Conservation (phyloP, 345 rosid genomes). For the Combretum micranthum region DNA sequence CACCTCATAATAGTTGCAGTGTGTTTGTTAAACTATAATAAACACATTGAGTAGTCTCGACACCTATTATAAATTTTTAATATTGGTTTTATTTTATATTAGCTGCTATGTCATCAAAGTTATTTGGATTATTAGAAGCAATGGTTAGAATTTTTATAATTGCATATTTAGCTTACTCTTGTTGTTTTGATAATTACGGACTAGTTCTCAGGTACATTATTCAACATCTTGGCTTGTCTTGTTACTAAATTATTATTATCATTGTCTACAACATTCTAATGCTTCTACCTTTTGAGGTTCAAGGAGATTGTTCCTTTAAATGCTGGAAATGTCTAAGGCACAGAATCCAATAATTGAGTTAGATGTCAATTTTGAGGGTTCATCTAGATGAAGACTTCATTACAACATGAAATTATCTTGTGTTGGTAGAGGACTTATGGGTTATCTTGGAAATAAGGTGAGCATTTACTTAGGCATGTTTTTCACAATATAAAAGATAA, state of each 20-base stretch:
- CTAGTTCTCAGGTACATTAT: slow-evolving; percentile 76
- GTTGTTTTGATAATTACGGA: background rate
- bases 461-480: background rate
- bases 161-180: background rate
- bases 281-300: slow-evolving; percentile 41
- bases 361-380: slow-evolving; percentile 80
- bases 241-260: background rate
- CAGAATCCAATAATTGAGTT: slow-evolving; percentile 87
- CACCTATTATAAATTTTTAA: too few relatives aligned
- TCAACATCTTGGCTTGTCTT: background rate
- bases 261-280: slow-evolving; percentile 3
- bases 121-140: too few relatives aligned
- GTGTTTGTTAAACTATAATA: too few relatives aligned
- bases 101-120: too few relatives aligned
- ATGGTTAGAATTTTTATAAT: too few relatives aligned
- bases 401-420: slow-evolving; percentile 87
- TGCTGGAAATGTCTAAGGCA: slow-evolving; percentile 95
- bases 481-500: background rate
- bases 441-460: slow-evolving; percentile 99
- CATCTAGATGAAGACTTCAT: slow-evolving; percentile 41
- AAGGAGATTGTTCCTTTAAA: slow-evolving; percentile 97
- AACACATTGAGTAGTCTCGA: too few relatives aligned
- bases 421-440: slow-evolving; percentile 99
- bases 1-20: too few relatives aligned
- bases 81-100: too few relatives aligned